Base-by-base conservation (phyloP, 2,329 filamentous ascomycete genomes). In the Fusarium veterinarium region DNA sequence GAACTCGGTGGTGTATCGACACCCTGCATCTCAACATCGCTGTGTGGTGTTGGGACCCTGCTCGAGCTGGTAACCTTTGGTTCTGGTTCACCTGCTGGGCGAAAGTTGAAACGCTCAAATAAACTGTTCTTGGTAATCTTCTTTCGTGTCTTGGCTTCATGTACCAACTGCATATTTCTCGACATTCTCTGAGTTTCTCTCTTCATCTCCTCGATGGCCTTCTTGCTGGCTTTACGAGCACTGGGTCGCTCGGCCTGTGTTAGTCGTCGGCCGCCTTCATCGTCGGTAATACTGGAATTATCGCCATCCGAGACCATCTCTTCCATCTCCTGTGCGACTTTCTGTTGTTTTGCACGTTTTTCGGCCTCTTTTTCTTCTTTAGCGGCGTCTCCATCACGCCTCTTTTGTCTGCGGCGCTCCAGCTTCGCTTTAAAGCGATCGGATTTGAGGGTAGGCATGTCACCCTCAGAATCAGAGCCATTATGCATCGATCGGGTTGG, bases 181-280 rank as follows among this genome's bases (percentile, higher is more conserved):
- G 90, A 92, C 84, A 99, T 90, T 35, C 96, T 91, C 83, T 99
- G 96, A 2, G 95, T 98, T 82, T 99, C 96, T 64, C 94, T 90
- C 76, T 93, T 92, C 92, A 99, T 98, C 75, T 98, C 95, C 79
- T 98, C 94, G 45, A 98, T 81, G 0, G 96, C 96, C 83, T 95
- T 98, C 84, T 95, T 98, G 84, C 95, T 95, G 1, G 96, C 95
- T 80, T 96, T 97, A 17, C 96, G 90, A 14, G 89, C 65, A 37
- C 68, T 88, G 9, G 94, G 91, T 8, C 92, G 90, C 31, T 88
- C 86, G 42, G 88, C 85, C 78, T 95, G 93, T 1, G 92, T 93
- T 48, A 96, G 84, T 69, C 86, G 89, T 46, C 85, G 86, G n/a
- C 87, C 91, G 44, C 85, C 88, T 31, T 90, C 90, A 38, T 90